Evolutionary conservation across 345 rosid genomes (phyloP), one percentile per base, ranked within the genome.

Genomic region (Rubroshorea leprosula): DNA sequence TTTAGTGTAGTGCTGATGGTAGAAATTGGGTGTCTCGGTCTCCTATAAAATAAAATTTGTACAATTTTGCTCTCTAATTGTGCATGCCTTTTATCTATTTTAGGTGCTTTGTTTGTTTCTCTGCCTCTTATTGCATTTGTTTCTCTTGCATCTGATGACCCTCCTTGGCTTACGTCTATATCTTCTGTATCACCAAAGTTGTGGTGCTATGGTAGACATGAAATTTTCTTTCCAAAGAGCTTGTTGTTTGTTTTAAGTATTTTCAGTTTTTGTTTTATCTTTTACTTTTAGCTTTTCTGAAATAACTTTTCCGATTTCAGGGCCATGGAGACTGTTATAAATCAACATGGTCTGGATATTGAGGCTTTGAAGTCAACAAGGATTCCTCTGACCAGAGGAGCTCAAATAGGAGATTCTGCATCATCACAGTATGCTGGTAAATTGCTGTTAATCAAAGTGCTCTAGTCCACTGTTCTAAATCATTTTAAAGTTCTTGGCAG

Each of bases 291-390:
- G 25, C 62, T 61, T 47, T 35, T 49, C 73, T 72, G 62, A 74
- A 54, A 29, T 27, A 15, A 50, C 23, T 27, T 62, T 26, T 18
- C 39, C 25, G 44, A 26, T 51, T 48, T 26, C 64, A 84, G 99
- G 90, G 99, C 99, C 52, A 94, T 94, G 99, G 99, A 90, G 78
- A 94, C 99, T 67, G 97, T 94, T 38, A 83, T 90, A 57, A 94
- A 65, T 75, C 96, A 78, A 60, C 78, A 94, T 55, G 90, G 95
- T 64, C 86, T 94, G 71, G 97, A 94, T 80, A 76, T 87, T 63
- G 99, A 93, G 67, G 85, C 91, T 64, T 72, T 93, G 76, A 87
- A 71, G 77, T 71, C 95, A 53, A 75, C 95, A 4, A 83, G 89
- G 49, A 79, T 79, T 78, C 87, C 95, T 51, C 55, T 74, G 35